phyloP scores from a whole-genome alignment of 192 early-diverging fungal genomes.

The Mortierella hygrophila region DNA sequence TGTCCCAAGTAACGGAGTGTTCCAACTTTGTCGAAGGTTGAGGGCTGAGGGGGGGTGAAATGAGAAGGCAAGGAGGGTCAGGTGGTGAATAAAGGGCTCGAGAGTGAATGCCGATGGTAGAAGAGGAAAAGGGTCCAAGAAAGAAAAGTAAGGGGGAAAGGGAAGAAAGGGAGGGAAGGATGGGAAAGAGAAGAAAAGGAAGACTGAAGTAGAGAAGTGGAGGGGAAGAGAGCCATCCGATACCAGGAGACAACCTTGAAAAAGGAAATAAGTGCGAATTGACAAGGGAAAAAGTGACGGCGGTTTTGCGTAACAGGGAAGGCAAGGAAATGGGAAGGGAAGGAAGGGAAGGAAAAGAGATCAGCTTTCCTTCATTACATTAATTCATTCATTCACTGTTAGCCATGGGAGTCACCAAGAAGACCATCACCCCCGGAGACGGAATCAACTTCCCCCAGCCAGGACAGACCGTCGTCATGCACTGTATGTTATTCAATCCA shows the following conservation, averaged over 20 bases:
- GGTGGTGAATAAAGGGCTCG: no score
- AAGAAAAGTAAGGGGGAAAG: neutral
- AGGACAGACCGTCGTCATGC: constrained; percentile 79
- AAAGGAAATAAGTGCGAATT: neutral
- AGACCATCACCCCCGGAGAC: constrained; percentile 59
- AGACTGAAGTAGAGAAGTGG: neutral
- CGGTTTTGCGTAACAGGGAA: neutral
- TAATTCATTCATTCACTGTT: neutral
- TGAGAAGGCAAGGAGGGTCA: no score
- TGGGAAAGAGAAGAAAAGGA: neutral
- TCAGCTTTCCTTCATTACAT: neutral
- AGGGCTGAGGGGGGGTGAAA: no score
- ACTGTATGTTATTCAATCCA: constrained; percentile 59
- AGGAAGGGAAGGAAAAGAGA: neutral
- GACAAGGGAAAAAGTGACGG: neutral
- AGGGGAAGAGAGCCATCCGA: neutral
- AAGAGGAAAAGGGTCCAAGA: no score
- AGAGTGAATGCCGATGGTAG: no score
- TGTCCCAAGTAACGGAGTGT: no score
- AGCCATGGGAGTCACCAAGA: constrained; percentile 52
- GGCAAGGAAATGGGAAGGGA: neutral
- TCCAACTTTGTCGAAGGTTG: no score
- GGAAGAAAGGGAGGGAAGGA: neutral
- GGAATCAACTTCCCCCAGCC: constrained; percentile 68
- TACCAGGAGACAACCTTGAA: neutral